Evolutionary conservation across 2,329 filamentous ascomycete species (phyloP).

Genomic region (Blastomyces emzantsi): DNA sequence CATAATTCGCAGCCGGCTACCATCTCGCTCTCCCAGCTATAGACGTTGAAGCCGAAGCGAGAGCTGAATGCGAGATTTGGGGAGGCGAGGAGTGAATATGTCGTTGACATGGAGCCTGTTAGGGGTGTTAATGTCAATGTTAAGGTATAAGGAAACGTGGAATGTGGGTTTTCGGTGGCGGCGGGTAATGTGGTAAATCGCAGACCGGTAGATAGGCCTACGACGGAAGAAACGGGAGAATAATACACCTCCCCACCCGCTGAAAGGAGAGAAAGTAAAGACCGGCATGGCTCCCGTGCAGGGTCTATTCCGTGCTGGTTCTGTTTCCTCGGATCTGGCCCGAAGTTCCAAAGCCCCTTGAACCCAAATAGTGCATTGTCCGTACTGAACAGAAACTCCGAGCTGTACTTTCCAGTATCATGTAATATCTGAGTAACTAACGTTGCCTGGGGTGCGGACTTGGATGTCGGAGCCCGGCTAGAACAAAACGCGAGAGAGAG

Average conservation of each 20-base stretch:
- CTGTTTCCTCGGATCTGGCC: conserved; percentile 47
- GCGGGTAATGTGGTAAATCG: conserved; percentile 76
- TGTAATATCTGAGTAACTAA: conserved; percentile 47
- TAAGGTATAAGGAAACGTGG: conserved; percentile 84
- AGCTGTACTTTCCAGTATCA: conserved; percentile 75
- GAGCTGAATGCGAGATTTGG: conserved; percentile 76
- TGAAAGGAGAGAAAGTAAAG: conserved; percentile 70
- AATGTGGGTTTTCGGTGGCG: conserved; percentile 40
- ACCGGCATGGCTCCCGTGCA: conserved; percentile 36
- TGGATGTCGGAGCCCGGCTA: conserved; percentile 33
- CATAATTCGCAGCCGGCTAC: conserved; percentile 88
- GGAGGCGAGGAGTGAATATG: conserved; percentile 83
- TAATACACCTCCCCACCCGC: conserved; percentile 93
- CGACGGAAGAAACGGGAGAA: conserved; percentile 85
- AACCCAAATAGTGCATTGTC: conserved; percentile 84
- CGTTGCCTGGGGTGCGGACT: conserved; percentile 38
- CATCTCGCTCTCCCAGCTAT: conserved; percentile 94
- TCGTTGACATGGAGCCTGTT: conserved; percentile 87
- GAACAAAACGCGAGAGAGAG: conserved; percentile 58
- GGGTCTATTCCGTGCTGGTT: not conserved
- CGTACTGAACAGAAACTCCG: conserved; percentile 85
- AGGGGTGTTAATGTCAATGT: conserved; percentile 88
- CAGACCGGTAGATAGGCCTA: conserved; percentile 78
- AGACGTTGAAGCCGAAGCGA: conserved; percentile 93
- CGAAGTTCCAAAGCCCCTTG: conserved; percentile 90